Evolutionary conservation across 148 eudicot species (phyloP), one percentile per base, ranked within the genome.

Genomic region (Simmondsia chinensis): DNA sequence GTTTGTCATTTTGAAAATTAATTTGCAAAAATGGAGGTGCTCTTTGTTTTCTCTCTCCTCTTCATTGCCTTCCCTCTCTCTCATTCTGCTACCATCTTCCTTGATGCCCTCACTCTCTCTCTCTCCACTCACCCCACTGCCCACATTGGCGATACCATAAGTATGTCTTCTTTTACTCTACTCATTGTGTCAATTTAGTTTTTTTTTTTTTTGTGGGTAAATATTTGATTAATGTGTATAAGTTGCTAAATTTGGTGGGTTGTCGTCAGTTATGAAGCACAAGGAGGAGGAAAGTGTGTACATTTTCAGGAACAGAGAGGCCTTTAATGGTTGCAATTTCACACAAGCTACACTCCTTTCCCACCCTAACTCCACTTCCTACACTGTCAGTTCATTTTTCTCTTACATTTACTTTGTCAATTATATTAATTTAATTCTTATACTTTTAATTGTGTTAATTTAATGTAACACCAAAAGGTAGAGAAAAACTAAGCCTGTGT

Each of bases 311-410:
- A 83, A 49, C 56, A 61, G 54, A 43, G 52, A 48, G 31, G 91
- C 87, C 26, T 88, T 75, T 61, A 59, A 60, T 17, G 29, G 59
- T 30, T 88, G 96, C 75, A 77, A 88, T 57, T 83, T 88, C 73
- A 71, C 77, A 64, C 80, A 66, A 71, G 89, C 96, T 44, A 70
- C 77, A 16, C 74, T 71, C 37, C 85, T 88, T 32, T 70, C 89
- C 30, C 65, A 61, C 24, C 72, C 69, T 32, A 66, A 66, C 53
- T 75, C 94, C 53, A 57, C 74, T n/a, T 60, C 80, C 49, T 80
- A 60, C 68, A 68, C 76, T 29, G 86, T 77, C 65, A 31, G 46
- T 54, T 5, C n/a, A 41, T 36, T 39, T 39, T 23, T 27, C 47
- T 43, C 58, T 17, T 29, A 5, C n/a, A 19, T 20, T 15, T 5